Evolutionary conservation across 768 basidiomycete species (phyloP), one percentile per base, ranked within the genome.

Genomic region (Boletus bicolor): DNA sequence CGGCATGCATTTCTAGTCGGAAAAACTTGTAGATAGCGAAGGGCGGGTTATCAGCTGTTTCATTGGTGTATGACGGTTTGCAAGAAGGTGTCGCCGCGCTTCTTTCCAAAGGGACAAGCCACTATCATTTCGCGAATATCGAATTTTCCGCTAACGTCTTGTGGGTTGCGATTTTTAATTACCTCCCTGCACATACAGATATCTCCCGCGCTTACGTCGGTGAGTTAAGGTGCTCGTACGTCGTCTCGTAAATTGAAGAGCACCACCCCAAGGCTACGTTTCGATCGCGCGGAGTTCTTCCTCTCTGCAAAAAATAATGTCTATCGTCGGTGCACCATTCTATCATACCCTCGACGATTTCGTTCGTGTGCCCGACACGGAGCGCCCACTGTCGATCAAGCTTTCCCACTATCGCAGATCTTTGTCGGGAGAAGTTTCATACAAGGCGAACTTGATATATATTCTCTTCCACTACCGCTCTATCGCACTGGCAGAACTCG

Each of bases 271-370:
- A 3, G 21, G 34, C 10, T 7, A 34, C 49, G 36, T n/a, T 54
- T 54, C 53, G 38, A 39, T 4, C 38, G 7, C 10, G 46, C 53
- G 5, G 46, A 38, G 14, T 41, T 38, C 26, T 24, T 24, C 21
- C 21, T 24, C 30, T 54, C 28, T 49, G 10, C 30, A 44, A 21
- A 11, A 14, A 14, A 30, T 17, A 35, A 46, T 2, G 44, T 19
- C 5, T 10, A 38, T 53, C n/a, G n/a, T 46, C 21, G 46, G 51
- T 53, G 17, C n/a, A 30, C 51, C 44, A 17, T 46, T 46, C 43
- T 53, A 53, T 30, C 52, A 43, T 7, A 44, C 52, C n/a, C n/a
- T 53, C 11, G 52, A 47, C 7, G 52, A 44, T n/a, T 19, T 53
- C 14, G 26, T 46, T 47, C 51, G 44, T 19, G 36, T 47, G 15